Evolutionary conservation across 75 land plant species (phyloP).

Genomic region (Cunninghamia lanceolata): DNA sequence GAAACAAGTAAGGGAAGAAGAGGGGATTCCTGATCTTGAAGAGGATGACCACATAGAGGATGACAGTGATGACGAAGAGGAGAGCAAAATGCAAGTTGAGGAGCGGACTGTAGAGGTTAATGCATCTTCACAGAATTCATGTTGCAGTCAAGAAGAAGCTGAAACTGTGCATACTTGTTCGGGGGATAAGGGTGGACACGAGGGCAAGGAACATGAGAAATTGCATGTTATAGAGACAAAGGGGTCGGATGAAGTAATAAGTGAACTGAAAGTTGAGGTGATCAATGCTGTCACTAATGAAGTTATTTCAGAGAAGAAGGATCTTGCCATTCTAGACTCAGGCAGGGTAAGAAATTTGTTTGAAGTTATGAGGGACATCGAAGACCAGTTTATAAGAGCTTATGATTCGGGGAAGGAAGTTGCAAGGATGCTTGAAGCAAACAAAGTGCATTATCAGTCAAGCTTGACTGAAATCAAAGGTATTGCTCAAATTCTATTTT

Average conservation of each 20-base stretch:
- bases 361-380: constrained; percentile 69
- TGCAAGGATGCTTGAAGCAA: constrained; percentile 80
- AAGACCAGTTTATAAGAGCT: constrained; percentile 74
- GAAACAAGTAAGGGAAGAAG: constrained; percentile 38
- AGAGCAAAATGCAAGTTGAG: constrained; percentile 6
- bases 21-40: constrained; percentile 66
- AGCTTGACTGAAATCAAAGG: constrained; percentile 65
- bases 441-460: constrained; percentile 54
- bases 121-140: background rate
- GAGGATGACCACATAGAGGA: constrained; percentile 31
- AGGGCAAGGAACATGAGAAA: constrained; percentile 1
- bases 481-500: constrained; percentile 10
- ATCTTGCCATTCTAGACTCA: constrained; percentile 39
- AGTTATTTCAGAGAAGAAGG: constrained; percentile 24
- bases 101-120: background rate
- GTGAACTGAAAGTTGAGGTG: constrained; percentile 13
- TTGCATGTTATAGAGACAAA: constrained; percentile 3
- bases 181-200: constrained; percentile 10
- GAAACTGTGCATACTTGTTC: background rate
- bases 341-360: constrained; percentile 45
- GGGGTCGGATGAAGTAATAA: constrained; percentile 8
- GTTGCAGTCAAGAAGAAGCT: background rate
- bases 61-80: constrained; percentile 13
- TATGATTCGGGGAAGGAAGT: constrained; percentile 78
- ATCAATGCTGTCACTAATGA: constrained; percentile 13